Conservation (phyloP, 371 early-diverging fungal species). For the Chytridium lagenaria region DNA sequence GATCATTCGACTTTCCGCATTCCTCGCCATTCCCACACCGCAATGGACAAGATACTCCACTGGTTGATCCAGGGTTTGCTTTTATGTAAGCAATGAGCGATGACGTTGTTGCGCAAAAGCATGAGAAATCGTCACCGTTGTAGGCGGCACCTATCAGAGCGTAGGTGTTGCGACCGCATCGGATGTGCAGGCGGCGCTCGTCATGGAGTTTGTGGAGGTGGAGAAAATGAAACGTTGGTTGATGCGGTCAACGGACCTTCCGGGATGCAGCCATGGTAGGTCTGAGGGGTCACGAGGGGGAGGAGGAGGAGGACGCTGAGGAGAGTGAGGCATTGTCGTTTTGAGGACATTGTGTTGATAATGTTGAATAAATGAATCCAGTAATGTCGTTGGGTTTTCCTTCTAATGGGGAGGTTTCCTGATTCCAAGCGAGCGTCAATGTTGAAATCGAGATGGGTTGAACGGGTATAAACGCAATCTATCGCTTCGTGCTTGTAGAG, state of each 20-base stretch:
- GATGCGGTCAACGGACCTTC: neutral
- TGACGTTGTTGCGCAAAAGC: neutral
- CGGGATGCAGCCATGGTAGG: conserved; percentile 4
- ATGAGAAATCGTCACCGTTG: neutral
- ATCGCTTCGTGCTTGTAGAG: too few relatives aligned
- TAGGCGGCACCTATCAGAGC: conserved; percentile 1
- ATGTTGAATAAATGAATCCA: too few relatives aligned
- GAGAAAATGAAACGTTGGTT: neutral
- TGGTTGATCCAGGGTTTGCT: neutral
- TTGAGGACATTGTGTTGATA: too few relatives aligned
- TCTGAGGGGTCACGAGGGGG: neutral
- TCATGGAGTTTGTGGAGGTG: neutral
- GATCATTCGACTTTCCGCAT: conserved; percentile 4
- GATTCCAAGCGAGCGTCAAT: too few relatives aligned
- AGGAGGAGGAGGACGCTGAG: neutral
- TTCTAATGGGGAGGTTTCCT: too few relatives aligned
- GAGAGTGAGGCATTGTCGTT: neutral
- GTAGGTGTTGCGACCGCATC: neutral
- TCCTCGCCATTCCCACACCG: conserved; percentile 9
- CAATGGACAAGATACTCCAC: neutral
- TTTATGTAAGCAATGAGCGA: neutral
- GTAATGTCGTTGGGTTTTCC: too few relatives aligned
- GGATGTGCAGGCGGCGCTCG: neutral
- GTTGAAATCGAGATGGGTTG: too few relatives aligned
- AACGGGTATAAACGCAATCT: too few relatives aligned